Evolutionary conservation across 306 rosid species (phyloP), one percentile per base, ranked within the genome.

Genomic region (Gastrolobium villosum): DNA sequence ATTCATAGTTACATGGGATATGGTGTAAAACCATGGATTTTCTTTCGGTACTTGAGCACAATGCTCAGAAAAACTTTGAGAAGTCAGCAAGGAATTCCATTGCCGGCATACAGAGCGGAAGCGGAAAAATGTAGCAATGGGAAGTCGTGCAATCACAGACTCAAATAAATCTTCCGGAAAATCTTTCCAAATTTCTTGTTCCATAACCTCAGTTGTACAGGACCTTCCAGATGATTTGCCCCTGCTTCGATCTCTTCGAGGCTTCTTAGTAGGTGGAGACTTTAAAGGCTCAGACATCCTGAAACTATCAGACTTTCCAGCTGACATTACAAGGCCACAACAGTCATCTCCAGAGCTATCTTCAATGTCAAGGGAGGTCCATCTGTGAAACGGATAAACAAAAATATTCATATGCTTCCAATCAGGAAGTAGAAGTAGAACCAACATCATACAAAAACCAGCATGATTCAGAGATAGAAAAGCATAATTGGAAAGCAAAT

Each of bases 91-190:
- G 45, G 95, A 92, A 83, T 92, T 92, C 99, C 99, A 95, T 53
- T 65, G 84, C 77, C 84, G 86, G 87, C 99, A 92, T 46, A 95
- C 99, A 49, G 97, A 79, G 53, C 97, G 97, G 75, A 91, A 95
- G 66, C 94, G 92, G 61, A 95, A 95, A 79, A 92, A 95, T 4
- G 97, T 83, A 35, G 92, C 88, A 81, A 94, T 66, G 5, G 99
- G 99, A 82, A 94, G 97, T 82, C 99, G 91, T 10, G 99, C 97
- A 72, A 94, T 88, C 71, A 94, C 97, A 46, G 94, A 92, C 85
- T 94, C 99, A 52, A 87, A 86, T 65, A 94, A 90, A 85, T 94
- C 99, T 79, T 92, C 97, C 10, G 99, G 99, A 83, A 94, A 88
- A 84, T 89, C 90, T 87, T 92, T 94, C 99, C 99, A 94, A 50